phyloP scores from a whole-genome alignment of 108 stramenopile species.

The Fragilariopsis cylindrus region DNA sequence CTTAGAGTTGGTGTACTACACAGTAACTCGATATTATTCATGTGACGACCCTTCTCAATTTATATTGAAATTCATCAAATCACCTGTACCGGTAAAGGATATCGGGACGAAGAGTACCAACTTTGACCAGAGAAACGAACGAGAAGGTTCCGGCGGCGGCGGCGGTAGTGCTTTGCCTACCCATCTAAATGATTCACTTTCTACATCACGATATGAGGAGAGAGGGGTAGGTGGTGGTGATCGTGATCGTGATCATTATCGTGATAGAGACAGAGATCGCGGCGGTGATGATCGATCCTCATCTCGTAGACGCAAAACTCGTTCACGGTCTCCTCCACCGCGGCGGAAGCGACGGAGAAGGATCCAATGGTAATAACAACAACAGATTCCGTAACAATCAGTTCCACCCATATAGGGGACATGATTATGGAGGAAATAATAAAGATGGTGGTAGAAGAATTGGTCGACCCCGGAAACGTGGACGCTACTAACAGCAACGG shows the following conservation, averaged over 20 bases:
- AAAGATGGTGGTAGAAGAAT: too few relatives aligned
- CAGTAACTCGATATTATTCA: fast-evolving
- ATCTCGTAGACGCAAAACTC: slow-evolving; percentile 30
- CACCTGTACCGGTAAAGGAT: too few relatives aligned
- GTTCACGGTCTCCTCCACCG: slow-evolving; percentile 32
- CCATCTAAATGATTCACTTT: slow-evolving; percentile 19
- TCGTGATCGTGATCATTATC: slow-evolving; percentile 23
- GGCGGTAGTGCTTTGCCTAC: slow-evolving; percentile 21
- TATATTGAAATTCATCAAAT: too few relatives aligned
- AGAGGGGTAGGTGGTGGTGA: slow-evolving; percentile 6
- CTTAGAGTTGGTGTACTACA: too few relatives aligned
- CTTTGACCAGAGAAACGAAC: too few relatives aligned
- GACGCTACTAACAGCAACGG: too few relatives aligned
- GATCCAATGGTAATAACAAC: background rate
- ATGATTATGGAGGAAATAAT: too few relatives aligned
- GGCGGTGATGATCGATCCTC: slow-evolving; percentile 17
- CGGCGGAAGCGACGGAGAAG: slow-evolving; percentile 8
- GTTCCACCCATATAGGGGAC: too few relatives aligned
- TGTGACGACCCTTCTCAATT: too few relatives aligned
- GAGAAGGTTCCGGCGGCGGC: background rate
- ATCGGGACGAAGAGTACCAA: too few relatives aligned
- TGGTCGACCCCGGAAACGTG: too few relatives aligned
- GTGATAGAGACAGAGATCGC: slow-evolving; percentile 14
- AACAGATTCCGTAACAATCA: too few relatives aligned
- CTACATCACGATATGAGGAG: slow-evolving; percentile 24